Percentiles rank a stretch among this genome's conserved stretches.
Conservation (phyloP, 345 rosid species). For the Euphorbia pulcherrima region DNA sequence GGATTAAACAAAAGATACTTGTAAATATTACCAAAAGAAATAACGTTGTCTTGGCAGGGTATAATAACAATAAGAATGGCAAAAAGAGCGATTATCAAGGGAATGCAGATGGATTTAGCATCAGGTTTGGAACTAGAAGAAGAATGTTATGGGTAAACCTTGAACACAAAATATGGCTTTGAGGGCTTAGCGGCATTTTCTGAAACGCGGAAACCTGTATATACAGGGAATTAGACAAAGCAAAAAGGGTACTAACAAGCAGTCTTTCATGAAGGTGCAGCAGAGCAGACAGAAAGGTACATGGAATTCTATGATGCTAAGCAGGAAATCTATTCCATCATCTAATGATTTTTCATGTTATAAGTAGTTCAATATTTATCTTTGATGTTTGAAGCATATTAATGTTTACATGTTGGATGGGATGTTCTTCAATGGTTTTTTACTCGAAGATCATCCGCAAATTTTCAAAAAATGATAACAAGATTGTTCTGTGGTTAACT, state of each 20-base stretch:
- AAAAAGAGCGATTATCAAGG: slow-evolving; percentile 68
- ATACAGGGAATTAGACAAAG: slow-evolving; percentile 42
- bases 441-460: neutral
- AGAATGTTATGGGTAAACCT: slow-evolving; percentile 54
- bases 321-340: neutral
- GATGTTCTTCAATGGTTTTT: neutral
- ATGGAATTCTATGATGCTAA: slow-evolving; percentile 27
- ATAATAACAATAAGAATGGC: slow-evolving; percentile 80
- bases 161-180: slow-evolving; percentile 70
- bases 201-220: slow-evolving; percentile 76
- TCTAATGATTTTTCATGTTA: neutral
- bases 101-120: slow-evolving; percentile 50
- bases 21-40: neutral
- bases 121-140: slow-evolving; percentile 73
- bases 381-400: neutral
- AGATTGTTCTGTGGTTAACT: neutral
- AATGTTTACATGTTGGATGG: neutral
- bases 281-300: slow-evolving; percentile 65
- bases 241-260: neutral
- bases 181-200: slow-evolving; percentile 91
- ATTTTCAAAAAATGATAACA: neutral
- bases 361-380: neutral
- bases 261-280: slow-evolving; percentile 33
- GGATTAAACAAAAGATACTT: neutral
- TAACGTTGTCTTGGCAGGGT: slow-evolving; percentile 41